Evolutionary conservation across 1,284 basidiomycete species (phyloP).

Genomic region (Leccinum solheimii): DNA sequence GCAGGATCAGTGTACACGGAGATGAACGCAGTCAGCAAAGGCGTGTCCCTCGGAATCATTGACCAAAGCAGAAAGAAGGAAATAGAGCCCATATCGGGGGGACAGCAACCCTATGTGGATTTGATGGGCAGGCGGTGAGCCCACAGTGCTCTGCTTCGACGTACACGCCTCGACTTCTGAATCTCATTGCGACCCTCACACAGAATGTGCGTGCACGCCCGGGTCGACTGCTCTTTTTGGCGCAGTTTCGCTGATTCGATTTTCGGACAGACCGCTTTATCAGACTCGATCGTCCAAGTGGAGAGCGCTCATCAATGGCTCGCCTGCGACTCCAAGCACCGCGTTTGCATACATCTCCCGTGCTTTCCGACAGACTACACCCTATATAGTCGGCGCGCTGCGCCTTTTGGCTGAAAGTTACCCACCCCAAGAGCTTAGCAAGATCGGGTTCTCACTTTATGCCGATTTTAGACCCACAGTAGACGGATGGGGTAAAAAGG

Average conservation of each 20-base stretch:
- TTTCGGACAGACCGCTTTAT: constrained; percentile 69
- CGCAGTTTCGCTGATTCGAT: neutral
- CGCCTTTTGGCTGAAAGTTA: constrained; percentile 75
- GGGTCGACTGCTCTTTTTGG: constrained; percentile 3
- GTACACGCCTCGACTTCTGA: neutral
- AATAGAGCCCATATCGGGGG: constrained; percentile 54
- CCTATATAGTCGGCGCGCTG: constrained; percentile 78
- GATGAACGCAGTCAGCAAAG: constrained; percentile 84
- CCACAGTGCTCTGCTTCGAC: neutral
- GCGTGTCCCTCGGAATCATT: constrained; percentile 77
- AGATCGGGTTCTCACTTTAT: constrained; percentile 71
- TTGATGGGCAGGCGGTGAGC: constrained; percentile 83
- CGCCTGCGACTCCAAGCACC: constrained; percentile 68
- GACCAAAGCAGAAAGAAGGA: constrained; percentile 54
- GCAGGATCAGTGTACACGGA: constrained; percentile 90
- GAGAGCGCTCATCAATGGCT: constrained; percentile 78
- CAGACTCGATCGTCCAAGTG: constrained; percentile 69
- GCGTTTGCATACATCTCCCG: constrained; percentile 85
- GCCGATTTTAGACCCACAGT: constrained; percentile 72
- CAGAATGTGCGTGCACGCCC: constrained; percentile 51
- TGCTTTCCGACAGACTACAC: constrained; percentile 73
- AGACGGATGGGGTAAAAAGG: constrained; percentile 73
- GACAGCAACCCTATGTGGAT: constrained; percentile 90
- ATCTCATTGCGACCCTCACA: constrained; percentile 25
- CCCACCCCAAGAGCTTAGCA: constrained; percentile 64